These are phyloP conservation scores for Phytophthora aleatoria DNA, from an alignment of 352 stramenopile species.

Conservation along the genomic window DNA sequence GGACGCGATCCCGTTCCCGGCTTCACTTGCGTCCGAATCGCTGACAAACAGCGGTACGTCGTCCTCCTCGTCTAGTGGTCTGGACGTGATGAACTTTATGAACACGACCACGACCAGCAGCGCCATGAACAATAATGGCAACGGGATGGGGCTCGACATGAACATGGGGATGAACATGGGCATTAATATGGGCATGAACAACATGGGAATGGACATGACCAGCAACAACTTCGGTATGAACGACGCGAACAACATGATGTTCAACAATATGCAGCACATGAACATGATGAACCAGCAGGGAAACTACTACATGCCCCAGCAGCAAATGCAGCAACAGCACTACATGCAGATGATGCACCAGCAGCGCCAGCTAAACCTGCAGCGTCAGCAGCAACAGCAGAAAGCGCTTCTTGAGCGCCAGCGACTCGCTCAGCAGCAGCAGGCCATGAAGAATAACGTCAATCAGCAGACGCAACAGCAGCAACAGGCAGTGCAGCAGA, in stretches of 20 bases:
- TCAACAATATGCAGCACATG: slow-evolving; percentile 73
- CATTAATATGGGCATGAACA: slow-evolving; percentile 63
- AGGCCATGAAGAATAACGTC: slow-evolving; percentile 29
- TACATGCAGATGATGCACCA: slow-evolving; percentile 68
- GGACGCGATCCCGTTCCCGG: slow-evolving; percentile 80
- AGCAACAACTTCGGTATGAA: slow-evolving; percentile 60
- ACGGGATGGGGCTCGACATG: slow-evolving; percentile 44
- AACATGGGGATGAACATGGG: slow-evolving; percentile 55
- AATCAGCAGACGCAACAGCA: slow-evolving; percentile 35
- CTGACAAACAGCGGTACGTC: slow-evolving; percentile 34
- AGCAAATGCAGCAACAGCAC: slow-evolving; percentile 84
- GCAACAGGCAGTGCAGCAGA: slow-evolving; percentile 41
- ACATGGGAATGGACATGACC: slow-evolving; percentile 62
- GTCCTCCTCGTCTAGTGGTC: slow-evolving; percentile 51
- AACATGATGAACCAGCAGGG: slow-evolving; percentile 80
- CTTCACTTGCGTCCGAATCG: slow-evolving; percentile 67
- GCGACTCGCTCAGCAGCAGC: slow-evolving; percentile 39
- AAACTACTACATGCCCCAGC: slow-evolving; percentile 68
- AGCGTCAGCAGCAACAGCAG: slow-evolving; percentile 46
- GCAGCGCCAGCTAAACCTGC: slow-evolving; percentile 40
- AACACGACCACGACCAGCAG: slow-evolving; percentile 38
- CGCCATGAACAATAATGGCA: slow-evolving; percentile 24
- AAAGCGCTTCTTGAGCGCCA: slow-evolving; percentile 39
- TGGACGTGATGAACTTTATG: slow-evolving; percentile 47
- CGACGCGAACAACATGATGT: slow-evolving; percentile 72